These are phyloP conservation scores for Grigorovia transvaalensis DNA, from an alignment of 805 yeast species.

Conservation along the genomic window DNA sequence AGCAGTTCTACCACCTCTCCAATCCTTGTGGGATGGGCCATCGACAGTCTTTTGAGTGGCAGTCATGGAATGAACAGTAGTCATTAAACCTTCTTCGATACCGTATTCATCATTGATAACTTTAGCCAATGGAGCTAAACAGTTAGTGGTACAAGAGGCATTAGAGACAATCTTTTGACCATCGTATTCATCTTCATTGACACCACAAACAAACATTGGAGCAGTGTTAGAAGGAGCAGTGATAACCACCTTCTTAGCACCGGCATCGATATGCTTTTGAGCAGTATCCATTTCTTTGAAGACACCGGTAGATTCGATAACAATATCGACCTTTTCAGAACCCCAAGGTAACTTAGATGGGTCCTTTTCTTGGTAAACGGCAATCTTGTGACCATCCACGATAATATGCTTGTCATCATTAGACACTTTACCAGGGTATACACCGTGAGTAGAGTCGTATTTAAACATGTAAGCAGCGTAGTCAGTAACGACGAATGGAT, in stretches of 20 bases:
- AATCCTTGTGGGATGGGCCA: constrained; percentile 69
- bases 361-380: constrained; percentile 54
- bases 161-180: constrained; percentile 52
- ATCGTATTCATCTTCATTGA: constrained; percentile 48
- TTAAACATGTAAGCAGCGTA: no score
- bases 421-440: no score
- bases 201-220: constrained; percentile 67
- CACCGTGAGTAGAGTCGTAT: no score
- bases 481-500: no score
- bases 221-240: constrained; percentile 65
- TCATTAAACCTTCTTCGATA: constrained; percentile 65
- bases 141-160: constrained; percentile 67
- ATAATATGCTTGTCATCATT: constrained; percentile 31
- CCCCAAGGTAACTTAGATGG: constrained; percentile 64
- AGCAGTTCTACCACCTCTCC: constrained; percentile 76
- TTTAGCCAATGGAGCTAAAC: constrained; percentile 65
- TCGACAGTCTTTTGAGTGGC: constrained; percentile 67
- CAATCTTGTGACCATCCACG: constrained; percentile 41
- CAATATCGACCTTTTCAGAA: constrained; percentile 47
- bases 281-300: constrained; percentile 55
- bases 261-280: constrained; percentile 59
- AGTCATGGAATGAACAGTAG: constrained; percentile 63
- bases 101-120: constrained; percentile 55
- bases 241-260: constrained; percentile 64
- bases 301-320: constrained; percentile 63